Evolutionary conservation across 768 basidiomycete genomes (phyloP).

Genomic region (Mycena sanguinolenta): DNA sequence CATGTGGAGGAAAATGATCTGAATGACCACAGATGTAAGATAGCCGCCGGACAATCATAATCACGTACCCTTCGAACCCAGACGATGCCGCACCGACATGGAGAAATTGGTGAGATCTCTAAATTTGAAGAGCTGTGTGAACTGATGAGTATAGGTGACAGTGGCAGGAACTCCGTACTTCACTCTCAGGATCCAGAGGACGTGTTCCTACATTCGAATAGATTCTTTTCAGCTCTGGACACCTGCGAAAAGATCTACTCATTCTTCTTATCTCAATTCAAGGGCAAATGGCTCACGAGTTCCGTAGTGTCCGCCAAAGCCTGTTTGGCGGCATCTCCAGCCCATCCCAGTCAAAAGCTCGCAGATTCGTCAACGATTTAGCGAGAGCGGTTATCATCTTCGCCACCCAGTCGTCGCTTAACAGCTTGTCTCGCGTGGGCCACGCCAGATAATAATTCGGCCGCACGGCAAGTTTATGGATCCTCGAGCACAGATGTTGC

Average conservation of each 20-base stretch:
- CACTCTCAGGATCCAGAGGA: constrained; percentile 51
- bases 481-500: constrained; percentile 53
- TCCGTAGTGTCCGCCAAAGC: constrained; percentile 57
- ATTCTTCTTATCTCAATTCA: not conserved
- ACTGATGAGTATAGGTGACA: not conserved
- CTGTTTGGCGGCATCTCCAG: constrained; percentile 58
- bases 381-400: constrained; percentile 51
- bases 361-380: constrained; percentile 47
- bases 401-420: constrained; percentile 59
- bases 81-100: constrained; percentile 60
- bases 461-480: constrained; percentile 59
- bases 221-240: constrained; percentile 57
- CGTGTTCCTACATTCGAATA: constrained; percentile 59
- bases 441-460: constrained; percentile 68
- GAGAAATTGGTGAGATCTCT: constrained; percentile 60
- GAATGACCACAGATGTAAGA: constrained; percentile 6
- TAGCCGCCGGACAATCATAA: not conserved
- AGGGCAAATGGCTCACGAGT: constrained; percentile 47
- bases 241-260: constrained; percentile 45
- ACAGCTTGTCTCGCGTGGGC: constrained; percentile 57
- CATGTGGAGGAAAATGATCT: constrained; percentile 56
- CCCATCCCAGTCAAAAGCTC: constrained; percentile 68
- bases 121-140: constrained; percentile 58
- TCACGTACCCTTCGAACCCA: constrained; percentile 51
- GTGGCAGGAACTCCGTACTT: constrained; percentile 34